These are phyloP conservation scores for Glycine latifolia DNA, from an alignment of 306 rosid genomes.

Conservation along the genomic window DNA sequence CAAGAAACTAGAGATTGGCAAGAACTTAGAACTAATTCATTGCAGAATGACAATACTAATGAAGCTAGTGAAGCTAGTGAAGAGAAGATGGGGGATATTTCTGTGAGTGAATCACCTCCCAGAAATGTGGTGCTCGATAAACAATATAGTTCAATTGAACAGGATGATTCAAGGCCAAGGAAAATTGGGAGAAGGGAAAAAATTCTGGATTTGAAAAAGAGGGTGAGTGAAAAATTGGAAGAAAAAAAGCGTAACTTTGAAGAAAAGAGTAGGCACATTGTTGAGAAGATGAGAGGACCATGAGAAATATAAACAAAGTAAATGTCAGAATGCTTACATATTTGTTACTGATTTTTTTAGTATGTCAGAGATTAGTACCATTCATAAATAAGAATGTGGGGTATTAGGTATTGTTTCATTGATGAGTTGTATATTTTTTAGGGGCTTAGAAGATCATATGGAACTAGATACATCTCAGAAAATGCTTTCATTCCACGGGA, in stretches of 20 bases:
- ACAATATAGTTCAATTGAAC: slow-evolving; percentile 48
- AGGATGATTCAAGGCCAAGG: slow-evolving; percentile 61
- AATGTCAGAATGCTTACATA: slow-evolving; percentile 36
- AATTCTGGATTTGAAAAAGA: slow-evolving; percentile 80
- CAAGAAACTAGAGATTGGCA: slow-evolving; percentile 43
- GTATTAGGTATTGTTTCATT: slow-evolving; percentile 40
- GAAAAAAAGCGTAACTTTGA: slow-evolving; percentile 1
- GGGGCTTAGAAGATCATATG: slow-evolving; percentile 13
- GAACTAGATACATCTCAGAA: slow-evolving; percentile 29
- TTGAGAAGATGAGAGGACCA: slow-evolving; percentile 89
- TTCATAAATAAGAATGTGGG: slow-evolving; percentile 41
- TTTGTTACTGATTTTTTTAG: slow-evolving; percentile 34
- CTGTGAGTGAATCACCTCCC: slow-evolving; percentile 48
- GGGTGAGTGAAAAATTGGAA: slow-evolving; percentile 85
- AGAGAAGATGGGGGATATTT: slow-evolving; percentile 47
- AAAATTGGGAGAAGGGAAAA: slow-evolving; percentile 78
- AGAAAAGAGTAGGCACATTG: slow-evolving; percentile 71
- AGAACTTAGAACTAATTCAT: slow-evolving; percentile 51
- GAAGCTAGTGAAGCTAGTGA: slow-evolving; percentile 39
- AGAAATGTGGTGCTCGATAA: slow-evolving; percentile 44
- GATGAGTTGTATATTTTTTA: slow-evolving; percentile 40
- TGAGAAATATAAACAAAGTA: not conserved
- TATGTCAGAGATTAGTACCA: slow-evolving; percentile 29
- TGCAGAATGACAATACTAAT: slow-evolving; percentile 7
- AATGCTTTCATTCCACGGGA: not conserved